Percentiles rank a stretch among this genome's conserved stretches.
These are phyloP conservation scores for Trametes gibbosa DNA, from an alignment of 768 basidiomycete genomes.

Conservation along the genomic window DNA sequence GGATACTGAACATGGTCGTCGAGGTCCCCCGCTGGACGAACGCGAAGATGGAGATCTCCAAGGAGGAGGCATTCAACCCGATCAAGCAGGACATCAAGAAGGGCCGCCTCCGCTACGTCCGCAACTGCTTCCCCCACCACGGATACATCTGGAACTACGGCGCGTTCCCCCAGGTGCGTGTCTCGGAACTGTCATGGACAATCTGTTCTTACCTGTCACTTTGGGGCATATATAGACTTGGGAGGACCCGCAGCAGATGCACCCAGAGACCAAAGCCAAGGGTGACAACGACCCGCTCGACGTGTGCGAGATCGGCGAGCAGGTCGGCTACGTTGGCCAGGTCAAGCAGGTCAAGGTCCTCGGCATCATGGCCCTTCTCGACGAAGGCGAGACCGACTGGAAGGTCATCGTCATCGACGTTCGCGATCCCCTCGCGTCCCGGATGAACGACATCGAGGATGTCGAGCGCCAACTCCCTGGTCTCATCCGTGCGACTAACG, in stretches of 20 bases:
- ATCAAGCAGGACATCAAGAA: conserved; percentile 99
- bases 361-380: conserved; percentile 98
- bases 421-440: conserved; percentile 90
- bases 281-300: conserved; percentile 99
- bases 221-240: conserved; percentile 66
- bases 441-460: conserved; percentile 98
- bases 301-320: conserved; percentile 99
- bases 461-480: conserved; percentile 98
- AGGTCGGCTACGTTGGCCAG: conserved; percentile 95
- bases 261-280: conserved; percentile 97
- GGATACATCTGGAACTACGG: conserved; percentile 99
- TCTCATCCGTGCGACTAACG: conserved; percentile 94
- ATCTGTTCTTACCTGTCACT: not conserved
- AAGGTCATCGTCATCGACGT: conserved; percentile 99
- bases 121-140: conserved; percentile 99
- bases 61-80: conserved; percentile 98
- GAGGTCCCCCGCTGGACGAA: conserved; percentile 99
- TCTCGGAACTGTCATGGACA: not conserved
- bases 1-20: conserved; percentile 98
- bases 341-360: conserved; percentile 99
- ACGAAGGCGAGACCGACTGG: conserved; percentile 99
- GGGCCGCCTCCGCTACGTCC: conserved; percentile 92
- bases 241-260: conserved; percentile 87
- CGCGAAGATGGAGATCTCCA: conserved; percentile 99
- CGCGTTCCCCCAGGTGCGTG: conserved; percentile 90